These are phyloP conservation scores for Nitzschia inconspicua DNA, from an alignment of 108 stramenopile species.

Conservation along the genomic window DNA sequence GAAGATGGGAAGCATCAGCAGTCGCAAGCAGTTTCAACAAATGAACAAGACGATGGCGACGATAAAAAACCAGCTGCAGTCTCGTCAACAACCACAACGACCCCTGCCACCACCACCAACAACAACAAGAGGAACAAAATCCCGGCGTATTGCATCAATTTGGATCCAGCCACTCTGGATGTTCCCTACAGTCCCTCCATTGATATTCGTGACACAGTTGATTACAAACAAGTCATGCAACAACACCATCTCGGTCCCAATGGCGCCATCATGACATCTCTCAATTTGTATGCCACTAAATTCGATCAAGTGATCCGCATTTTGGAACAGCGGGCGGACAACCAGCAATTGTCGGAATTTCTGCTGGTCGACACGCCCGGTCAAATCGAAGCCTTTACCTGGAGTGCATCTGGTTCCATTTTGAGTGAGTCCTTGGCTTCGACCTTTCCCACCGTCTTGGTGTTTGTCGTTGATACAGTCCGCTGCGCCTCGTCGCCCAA, in stretches of 20 bases:
- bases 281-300: constrained; percentile 98
- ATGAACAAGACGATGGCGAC: background rate
- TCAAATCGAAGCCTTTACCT: constrained; percentile 99
- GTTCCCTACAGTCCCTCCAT: constrained; percentile 94
- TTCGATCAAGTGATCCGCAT: constrained; percentile 97
- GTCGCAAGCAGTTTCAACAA: background rate
- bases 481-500: constrained; percentile 89
- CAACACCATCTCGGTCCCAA: constrained; percentile 98
- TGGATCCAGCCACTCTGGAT: constrained; percentile 94
- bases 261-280: constrained; percentile 96
- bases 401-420: constrained; percentile 97
- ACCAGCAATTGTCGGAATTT: constrained; percentile 53
- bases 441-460: constrained; percentile 92
- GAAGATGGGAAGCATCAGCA: constrained; percentile 13
- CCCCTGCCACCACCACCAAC: background rate
- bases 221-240: constrained; percentile 98
- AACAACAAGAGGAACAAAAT: constrained; percentile 9
- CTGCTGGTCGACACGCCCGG: constrained; percentile 98
- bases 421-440: constrained; percentile 91
- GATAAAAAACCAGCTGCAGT: background rate
- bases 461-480: constrained; percentile 97
- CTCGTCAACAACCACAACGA: constrained; percentile 5
- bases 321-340: constrained; percentile 78
- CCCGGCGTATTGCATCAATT: constrained; percentile 89
- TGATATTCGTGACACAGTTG: constrained; percentile 98